Evolutionary conservation across 2,329 filamentous ascomycete species (phyloP), one percentile per base, ranked within the genome.

Genomic region (Hirsutella thompsonii): DNA sequence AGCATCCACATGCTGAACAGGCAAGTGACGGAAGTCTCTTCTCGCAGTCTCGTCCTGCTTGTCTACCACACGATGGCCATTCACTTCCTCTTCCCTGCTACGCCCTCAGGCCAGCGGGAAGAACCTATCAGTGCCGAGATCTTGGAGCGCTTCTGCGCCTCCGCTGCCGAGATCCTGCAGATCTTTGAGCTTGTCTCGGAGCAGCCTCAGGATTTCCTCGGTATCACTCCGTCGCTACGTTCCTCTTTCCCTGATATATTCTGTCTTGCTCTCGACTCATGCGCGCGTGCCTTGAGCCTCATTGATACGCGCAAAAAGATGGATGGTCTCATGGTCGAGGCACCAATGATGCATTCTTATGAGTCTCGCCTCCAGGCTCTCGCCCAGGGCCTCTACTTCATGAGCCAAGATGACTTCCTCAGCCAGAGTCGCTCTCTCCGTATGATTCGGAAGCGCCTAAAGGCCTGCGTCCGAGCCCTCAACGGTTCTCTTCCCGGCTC

Each of bases 1-100:
- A 52, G 48, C 44, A 52, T 51, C 40, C 48, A 52, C 37, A 39
- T 50, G 23, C 47, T 53, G 21, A 44, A 44, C 36, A 44, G 40
- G 11, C 46, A 53, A 38, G 49, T 50, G 18, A 49, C 47, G 6
- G 50, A 55, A 19, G 43, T 40, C 4, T 48, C 50, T 3, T 52
- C 54, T 2, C 46, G 47, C 11, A 53, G 45, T 20, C 37, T 60
- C 3, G 52, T 59, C 9, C 42, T 58, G n/a, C 44, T 50, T 3
- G 50, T 56, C n/a, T 56, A 61, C 33, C 55, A 61, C 40, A 52
- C 49, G 36, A 54, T 61, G 47, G 50, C 52, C n/a, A 50, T 59
- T 6, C 58, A 60, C 26, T 53, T 57, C 37, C 45, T 61, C 8
- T 61, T 60, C 38, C 56, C 57, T 5, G 44, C 35, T 11, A 35